Conservation (phyloP, 352 stramenopile species). For the Globisporangium perplexum region DNA sequence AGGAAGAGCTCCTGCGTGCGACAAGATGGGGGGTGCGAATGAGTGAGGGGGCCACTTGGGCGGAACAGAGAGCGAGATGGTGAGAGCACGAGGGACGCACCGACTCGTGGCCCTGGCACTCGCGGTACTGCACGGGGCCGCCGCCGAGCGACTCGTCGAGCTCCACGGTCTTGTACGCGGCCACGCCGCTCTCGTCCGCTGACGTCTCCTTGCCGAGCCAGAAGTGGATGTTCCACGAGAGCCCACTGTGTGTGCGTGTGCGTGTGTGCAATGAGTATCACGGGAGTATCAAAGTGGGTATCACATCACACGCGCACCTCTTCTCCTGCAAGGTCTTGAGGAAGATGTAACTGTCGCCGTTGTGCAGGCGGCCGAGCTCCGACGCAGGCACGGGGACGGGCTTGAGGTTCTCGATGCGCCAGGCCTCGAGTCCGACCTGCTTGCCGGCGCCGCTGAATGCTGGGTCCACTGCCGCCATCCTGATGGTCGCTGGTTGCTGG, state of each 20-base stretch:
- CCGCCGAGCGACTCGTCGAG: conserved; percentile 92
- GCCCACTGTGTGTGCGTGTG: conserved; percentile 18
- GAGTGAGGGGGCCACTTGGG: not conserved
- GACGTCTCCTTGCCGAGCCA: conserved; percentile 93
- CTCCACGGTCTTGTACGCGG: conserved; percentile 96
- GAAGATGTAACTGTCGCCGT: conserved; percentile 97
- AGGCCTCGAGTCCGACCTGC: conserved; percentile 65
- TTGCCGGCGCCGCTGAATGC: conserved; percentile 56
- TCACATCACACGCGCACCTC: conserved; percentile 23
- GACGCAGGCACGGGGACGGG: conserved; percentile 44
- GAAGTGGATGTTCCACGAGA: conserved; percentile 93
- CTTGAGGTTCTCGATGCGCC: conserved; percentile 81
- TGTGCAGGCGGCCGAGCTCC: conserved; percentile 88
- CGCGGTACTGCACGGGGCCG: conserved; percentile 90
- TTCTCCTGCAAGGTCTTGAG: conserved; percentile 72
- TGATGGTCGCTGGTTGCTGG: conserved; percentile 1
- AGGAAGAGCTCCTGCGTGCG: conserved; percentile 82
- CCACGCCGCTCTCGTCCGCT: conserved; percentile 91
- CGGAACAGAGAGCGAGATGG: not conserved
- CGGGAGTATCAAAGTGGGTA: no score
- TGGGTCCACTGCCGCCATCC: conserved; percentile 56
- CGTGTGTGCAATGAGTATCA: not conserved
- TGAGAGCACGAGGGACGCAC: conserved; percentile 10
- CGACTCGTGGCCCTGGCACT: conserved; percentile 74
- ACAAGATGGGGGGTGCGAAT: not conserved